These are phyloP conservation scores for Lactarius hengduanensis DNA, from an alignment of 768 basidiomycete genomes.

Conservation along the genomic window DNA sequence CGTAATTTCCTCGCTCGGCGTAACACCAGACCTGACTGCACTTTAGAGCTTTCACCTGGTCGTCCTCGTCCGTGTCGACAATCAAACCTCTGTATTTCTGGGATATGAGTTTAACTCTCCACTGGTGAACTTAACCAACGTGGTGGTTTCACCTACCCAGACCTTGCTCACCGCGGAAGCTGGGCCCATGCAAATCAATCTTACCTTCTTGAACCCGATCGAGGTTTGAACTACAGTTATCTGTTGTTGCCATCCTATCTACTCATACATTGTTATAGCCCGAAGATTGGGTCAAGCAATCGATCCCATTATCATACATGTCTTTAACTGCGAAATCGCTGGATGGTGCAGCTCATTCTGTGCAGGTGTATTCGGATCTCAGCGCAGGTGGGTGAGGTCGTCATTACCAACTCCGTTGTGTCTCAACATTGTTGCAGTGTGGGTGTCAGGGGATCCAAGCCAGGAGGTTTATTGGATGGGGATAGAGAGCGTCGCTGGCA, in stretches of 20 bases:
- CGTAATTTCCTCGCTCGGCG: background rate
- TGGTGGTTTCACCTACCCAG: constrained; percentile 38
- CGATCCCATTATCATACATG: constrained; percentile 42
- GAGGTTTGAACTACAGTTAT: constrained; percentile 31
- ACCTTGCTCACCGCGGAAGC: constrained; percentile 37
- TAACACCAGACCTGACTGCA: background rate
- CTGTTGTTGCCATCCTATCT: background rate
- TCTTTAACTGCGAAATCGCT: constrained; percentile 34
- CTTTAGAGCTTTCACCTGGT: constrained; percentile 13
- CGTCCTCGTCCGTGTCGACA: constrained; percentile 20
- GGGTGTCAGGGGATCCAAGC: constrained; percentile 29
- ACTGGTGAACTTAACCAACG: constrained; percentile 26
- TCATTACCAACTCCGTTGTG: background rate
- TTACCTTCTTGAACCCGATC: constrained; percentile 42
- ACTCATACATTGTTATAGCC: constrained; percentile 32
- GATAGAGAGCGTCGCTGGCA: background rate
- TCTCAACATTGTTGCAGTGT: constrained; percentile 23
- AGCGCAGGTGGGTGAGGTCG: constrained; percentile 34
- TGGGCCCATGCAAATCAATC: constrained; percentile 38
- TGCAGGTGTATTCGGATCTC: constrained; percentile 43
- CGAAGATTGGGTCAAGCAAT: constrained; percentile 38
- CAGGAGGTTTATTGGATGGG: constrained; percentile 6
- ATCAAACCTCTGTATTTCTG: constrained; percentile 24
- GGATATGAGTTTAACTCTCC: background rate
- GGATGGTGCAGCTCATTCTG: constrained; percentile 37